A percentile compares a stretch with the other conserved stretches of the same genome.
Evolutionary conservation across 2,329 filamentous ascomycete genomes (phyloP).

Genomic region (Corynespora cassiicola): DNA sequence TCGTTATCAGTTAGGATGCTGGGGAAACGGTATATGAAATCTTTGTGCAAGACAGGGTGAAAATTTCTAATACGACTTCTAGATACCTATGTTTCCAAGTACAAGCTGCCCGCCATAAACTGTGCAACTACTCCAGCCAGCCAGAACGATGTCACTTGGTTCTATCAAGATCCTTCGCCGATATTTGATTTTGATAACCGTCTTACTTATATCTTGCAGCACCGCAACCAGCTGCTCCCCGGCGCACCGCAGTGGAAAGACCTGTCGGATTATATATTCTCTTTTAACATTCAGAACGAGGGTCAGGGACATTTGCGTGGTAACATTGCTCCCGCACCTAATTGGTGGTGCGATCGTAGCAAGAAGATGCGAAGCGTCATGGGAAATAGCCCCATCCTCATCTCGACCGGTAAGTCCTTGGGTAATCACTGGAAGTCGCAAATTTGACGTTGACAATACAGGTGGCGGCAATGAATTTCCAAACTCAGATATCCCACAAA

Average conservation of each 20-base stretch:
- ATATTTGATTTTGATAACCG: slow-evolving; percentile 14
- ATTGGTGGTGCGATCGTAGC: slow-evolving; percentile 12
- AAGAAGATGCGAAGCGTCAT: slow-evolving; percentile 14
- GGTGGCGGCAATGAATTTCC: slow-evolving; percentile 9
- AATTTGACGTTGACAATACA: not conserved
- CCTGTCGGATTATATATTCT: slow-evolving; percentile 10
- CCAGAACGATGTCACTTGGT: slow-evolving; percentile 12
- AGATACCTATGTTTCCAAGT: too few species aligned
- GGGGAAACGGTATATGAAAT: slow-evolving; percentile 12
- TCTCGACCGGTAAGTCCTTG: slow-evolving; percentile 11
- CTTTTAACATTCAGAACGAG: slow-evolving; percentile 13
- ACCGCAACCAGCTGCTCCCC: too few species aligned
- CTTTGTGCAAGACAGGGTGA: too few species aligned
- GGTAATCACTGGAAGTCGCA: too few species aligned
- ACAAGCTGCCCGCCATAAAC: slow-evolving; percentile 2
- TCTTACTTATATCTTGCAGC: slow-evolving; percentile 7
- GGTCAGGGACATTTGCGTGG: slow-evolving; percentile 11
- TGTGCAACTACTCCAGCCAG: slow-evolving; percentile 2
- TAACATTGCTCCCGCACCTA: slow-evolving; percentile 7
- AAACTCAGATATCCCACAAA: slow-evolving; percentile 7
- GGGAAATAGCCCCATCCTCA: slow-evolving; percentile 8
- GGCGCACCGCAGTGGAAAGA: slow-evolving; percentile 14
- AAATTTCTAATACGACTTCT: too few species aligned
- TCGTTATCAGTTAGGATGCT: slow-evolving; percentile 11
- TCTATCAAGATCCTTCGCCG: slow-evolving; percentile 12